phyloP scores from a whole-genome alignment of 2,329 filamentous ascomycete genomes.

The Aquanectria penicillioides region DNA sequence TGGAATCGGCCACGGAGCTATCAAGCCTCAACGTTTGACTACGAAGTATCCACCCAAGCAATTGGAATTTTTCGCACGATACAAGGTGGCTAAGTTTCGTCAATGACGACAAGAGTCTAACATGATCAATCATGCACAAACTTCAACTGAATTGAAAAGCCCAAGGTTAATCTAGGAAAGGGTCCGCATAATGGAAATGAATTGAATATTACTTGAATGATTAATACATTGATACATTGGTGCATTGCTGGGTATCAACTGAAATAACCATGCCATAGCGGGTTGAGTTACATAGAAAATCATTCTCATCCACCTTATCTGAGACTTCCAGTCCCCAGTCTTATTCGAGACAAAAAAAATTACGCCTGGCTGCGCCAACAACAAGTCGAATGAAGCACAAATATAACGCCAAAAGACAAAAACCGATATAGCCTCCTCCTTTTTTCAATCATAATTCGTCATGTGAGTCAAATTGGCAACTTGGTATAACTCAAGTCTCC shows the following conservation, averaged over 20 bases:
- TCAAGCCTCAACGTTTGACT: background rate
- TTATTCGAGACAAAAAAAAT: too few relatives aligned
- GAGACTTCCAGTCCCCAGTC: too few relatives aligned
- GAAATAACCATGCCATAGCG: too few relatives aligned
- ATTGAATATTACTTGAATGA: too few relatives aligned
- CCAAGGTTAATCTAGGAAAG: too few relatives aligned
- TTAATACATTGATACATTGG: slow-evolving; percentile 2
- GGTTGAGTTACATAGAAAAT: too few relatives aligned
- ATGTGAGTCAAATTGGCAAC: background rate
- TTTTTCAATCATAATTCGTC: slow-evolving; percentile 23
- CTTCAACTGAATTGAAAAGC: too few relatives aligned
- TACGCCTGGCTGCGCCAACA: slow-evolving; percentile 19
- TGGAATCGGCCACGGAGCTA: too few relatives aligned
- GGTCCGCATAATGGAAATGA: too few relatives aligned
- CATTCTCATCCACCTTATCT: too few relatives aligned
- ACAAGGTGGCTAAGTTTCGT: background rate
- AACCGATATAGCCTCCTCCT: background rate
- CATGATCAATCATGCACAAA: too few relatives aligned
- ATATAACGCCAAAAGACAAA: slow-evolving; percentile 2
- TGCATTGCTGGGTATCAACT: slow-evolving; percentile 18
- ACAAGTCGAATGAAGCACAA: slow-evolving; percentile 18
- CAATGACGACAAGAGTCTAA: slow-evolving; percentile 20
- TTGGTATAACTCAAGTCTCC: slow-evolving; percentile 33
- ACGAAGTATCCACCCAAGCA: background rate
- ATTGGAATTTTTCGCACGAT: background rate